These are phyloP conservation scores for Yamadazyma philogaea DNA, from an alignment of 805 yeast species.

Conservation along the genomic window DNA sequence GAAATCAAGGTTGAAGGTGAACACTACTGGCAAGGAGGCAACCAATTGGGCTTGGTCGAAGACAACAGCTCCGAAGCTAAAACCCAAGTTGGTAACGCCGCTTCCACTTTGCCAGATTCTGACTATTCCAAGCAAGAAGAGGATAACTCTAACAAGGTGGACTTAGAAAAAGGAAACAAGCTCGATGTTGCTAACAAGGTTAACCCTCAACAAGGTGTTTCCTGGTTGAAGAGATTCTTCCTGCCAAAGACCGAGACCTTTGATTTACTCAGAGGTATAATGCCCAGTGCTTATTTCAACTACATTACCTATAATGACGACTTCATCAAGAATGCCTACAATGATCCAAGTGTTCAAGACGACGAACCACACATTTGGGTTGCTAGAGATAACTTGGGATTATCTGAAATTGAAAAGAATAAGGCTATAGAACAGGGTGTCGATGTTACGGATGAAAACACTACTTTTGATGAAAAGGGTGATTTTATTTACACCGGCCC, in stretches of 20 bases:
- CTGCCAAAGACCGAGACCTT: slow-evolving; percentile 48
- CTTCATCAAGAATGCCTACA: slow-evolving; percentile 43
- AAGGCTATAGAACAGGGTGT: slow-evolving; percentile 55
- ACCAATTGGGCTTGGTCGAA: slow-evolving; percentile 33
- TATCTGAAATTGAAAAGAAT: slow-evolving; percentile 56
- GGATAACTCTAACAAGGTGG: slow-evolving; percentile 7
- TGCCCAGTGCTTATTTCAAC: slow-evolving; percentile 43
- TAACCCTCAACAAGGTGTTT: slow-evolving; percentile 21
- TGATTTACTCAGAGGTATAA: slow-evolving; percentile 38
- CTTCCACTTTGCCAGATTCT: slow-evolving; percentile 6
- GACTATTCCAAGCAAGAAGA: slow-evolving; percentile 13
- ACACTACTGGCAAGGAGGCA: slow-evolving; percentile 45
- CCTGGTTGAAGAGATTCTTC: slow-evolving; percentile 41
- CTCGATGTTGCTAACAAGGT: slow-evolving; percentile 5
- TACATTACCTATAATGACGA: slow-evolving; percentile 41
- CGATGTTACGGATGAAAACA: slow-evolving; percentile 54
- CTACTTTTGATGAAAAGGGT: slow-evolving; percentile 58
- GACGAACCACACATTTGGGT: slow-evolving; percentile 68
- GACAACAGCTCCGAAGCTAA: slow-evolving; percentile 4
- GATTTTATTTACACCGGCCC: slow-evolving; percentile 52
- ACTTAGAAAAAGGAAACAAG: slow-evolving; percentile 4
- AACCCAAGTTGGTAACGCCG: slow-evolving; percentile 20
- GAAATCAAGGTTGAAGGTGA: slow-evolving; percentile 56
- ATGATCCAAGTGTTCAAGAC: slow-evolving; percentile 56
- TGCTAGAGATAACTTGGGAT: slow-evolving; percentile 64